Evolutionary conservation across 2,329 filamentous ascomycete species (phyloP), one percentile per base, ranked within the genome.

Genomic region (Cordyceps tenuipes): DNA sequence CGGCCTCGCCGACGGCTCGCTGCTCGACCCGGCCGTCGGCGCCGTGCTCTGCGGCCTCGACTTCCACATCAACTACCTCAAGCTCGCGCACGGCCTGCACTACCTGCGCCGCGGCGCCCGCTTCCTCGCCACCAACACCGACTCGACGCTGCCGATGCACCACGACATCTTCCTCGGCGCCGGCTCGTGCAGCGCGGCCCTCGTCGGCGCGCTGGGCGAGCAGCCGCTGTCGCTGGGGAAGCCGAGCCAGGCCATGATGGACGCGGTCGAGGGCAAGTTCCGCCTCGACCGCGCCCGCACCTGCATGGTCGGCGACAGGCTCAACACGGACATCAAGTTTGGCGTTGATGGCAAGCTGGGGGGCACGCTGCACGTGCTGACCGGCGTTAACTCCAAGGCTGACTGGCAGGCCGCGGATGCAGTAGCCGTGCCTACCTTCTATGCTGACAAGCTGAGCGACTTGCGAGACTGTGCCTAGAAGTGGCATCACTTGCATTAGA

Each of bases 241-340:
- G 77, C 94, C 94, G 3, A 96, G 91, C 71, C 91, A 96, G 77
- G 93, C 93, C 4, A 99, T 99, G 94, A 96, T 99, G 93, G 93
- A 97, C 72, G 91, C 94, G 3, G 89, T 99, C 61, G 93, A 97
- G 78, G 93, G 93, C 61, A 96, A 96, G 74, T 97, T 97, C 73
- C 82, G 89, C 66, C 88, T 99, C 58, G 87, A 97, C 72, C 83
- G 92, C 43, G 83, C 81, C 62, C 85, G 85, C 66, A 90, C 94
- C 1, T 97, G 94, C 75, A 99, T 99, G 94, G 83, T 99, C 48
- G 94, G 94, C 7, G 94, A 99, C 73, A 82, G 94, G 34, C 78
- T 96, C 64, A 90, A 97, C 72, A 99, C 94, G 0, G 94, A 99
- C 74, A 97, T 99, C 71, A 86, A 89, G 71, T 99, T 99, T 71